A percentile compares a stretch with the other conserved stretches of the same genome.
Conservation (phyloP, 164 flowering plant genomes). For the Macadamia tetraphylla region DNA sequence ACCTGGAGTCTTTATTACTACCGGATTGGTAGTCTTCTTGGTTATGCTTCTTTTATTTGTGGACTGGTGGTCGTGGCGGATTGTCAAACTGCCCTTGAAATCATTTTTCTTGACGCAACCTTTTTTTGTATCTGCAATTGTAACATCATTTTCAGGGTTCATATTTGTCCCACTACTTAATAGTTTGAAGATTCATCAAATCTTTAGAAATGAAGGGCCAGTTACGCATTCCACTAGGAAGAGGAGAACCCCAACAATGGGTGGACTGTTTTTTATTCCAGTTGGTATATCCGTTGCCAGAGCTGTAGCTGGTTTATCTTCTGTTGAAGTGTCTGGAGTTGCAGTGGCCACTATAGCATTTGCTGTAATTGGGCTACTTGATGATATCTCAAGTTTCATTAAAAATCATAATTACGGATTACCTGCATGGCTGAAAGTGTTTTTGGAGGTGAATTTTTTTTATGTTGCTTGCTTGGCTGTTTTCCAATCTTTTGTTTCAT, state of each 20-base stretch:
- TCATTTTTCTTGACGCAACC: constrained; percentile 67
- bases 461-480: neutral
- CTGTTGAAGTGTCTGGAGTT: constrained; percentile 64
- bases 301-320: constrained; percentile 51
- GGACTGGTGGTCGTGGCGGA: constrained; percentile 86
- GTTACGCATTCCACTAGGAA: constrained; percentile 36
- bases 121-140: constrained; percentile 49
- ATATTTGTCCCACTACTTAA: constrained; percentile 64
- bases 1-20: constrained; percentile 49
- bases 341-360: constrained; percentile 58
- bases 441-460: constrained; percentile 46
- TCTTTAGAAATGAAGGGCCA: constrained; percentile 47
- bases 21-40: constrained; percentile 56
- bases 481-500: neutral
- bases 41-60: constrained; percentile 45
- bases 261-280: constrained; percentile 82
- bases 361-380: constrained; percentile 72
- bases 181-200: constrained; percentile 43
- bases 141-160: constrained; percentile 56
- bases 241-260: constrained; percentile 79
- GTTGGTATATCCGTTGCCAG: constrained; percentile 66
- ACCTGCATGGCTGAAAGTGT: constrained; percentile 39
- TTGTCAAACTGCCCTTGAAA: constrained; percentile 75
- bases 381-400: constrained; percentile 47
- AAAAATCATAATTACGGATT: constrained; percentile 54